Percentiles rank a stretch among this genome's conserved stretches.
These are phyloP conservation scores for Candida oleophila DNA, from an alignment of 805 yeast species.

Conservation along the genomic window DNA sequence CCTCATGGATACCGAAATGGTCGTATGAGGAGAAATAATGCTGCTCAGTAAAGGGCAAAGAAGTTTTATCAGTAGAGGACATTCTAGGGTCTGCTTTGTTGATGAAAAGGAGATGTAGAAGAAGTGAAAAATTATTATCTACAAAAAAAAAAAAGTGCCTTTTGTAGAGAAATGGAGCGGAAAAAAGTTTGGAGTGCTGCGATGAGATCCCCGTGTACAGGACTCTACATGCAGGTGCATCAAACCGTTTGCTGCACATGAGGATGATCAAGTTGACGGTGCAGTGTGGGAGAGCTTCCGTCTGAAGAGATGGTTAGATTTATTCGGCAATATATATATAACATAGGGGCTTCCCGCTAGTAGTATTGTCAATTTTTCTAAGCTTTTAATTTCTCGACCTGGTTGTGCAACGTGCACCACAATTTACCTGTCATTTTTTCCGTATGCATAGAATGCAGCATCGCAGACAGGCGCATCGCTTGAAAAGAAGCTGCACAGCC, in stretches of 20 bases:
- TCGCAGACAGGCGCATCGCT: too few species aligned
- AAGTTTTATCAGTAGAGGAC: conserved; percentile 66
- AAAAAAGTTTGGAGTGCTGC: background rate
- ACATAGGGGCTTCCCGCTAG: too few species aligned
- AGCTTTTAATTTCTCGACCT: too few species aligned
- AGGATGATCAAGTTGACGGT: too few species aligned
- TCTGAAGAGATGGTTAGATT: too few species aligned
- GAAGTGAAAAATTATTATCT: background rate
- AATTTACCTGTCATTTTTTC: too few species aligned
- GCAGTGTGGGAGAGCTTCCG: too few species aligned
- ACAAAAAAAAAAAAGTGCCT: background rate
- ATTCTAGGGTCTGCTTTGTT: background rate
- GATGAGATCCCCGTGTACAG: background rate
- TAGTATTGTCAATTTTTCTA: too few species aligned
- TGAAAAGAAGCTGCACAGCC: too few species aligned
- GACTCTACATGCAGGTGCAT: background rate
- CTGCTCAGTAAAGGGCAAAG: conserved; percentile 75
- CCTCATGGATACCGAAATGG: conserved; percentile 97
- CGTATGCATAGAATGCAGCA: too few species aligned
- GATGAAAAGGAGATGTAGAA: background rate
- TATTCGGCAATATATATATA: too few species aligned
- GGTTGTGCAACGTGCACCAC: too few species aligned
- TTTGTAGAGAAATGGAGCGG: background rate
- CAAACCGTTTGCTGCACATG: background rate
- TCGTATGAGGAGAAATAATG: conserved; percentile 95